Conservation (phyloP, 345 rosid species). For the Euphorbia tirucalli region DNA sequence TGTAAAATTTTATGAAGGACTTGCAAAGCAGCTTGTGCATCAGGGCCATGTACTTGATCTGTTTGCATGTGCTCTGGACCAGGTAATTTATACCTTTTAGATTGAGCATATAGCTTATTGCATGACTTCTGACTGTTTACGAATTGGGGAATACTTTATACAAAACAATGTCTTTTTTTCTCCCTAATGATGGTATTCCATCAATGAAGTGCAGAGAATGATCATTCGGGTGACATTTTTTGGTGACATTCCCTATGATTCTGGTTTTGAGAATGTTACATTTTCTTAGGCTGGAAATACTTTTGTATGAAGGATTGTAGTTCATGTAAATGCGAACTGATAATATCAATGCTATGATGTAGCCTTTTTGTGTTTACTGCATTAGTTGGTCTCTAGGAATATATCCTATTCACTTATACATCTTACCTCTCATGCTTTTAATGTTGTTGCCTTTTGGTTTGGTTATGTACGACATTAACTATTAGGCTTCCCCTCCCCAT, state of each 20-base stretch:
- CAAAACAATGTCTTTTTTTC: background rate
- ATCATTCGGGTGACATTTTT: background rate
- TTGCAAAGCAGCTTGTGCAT: slow-evolving; percentile 91
- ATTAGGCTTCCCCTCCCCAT: background rate
- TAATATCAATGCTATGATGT: background rate
- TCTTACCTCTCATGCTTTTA: background rate
- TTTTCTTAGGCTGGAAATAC: background rate
- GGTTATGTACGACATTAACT: background rate
- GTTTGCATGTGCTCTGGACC: slow-evolving; percentile 94
- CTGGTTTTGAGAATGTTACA: background rate
- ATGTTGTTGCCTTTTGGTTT: background rate
- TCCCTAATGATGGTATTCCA: background rate
- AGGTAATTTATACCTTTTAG: slow-evolving; percentile 38
- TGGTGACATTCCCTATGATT: background rate
- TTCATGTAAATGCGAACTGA: background rate
- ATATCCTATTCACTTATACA: background rate
- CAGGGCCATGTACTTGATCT: slow-evolving; percentile 98
- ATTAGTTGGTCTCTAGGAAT: background rate
- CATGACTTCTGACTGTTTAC: background rate
- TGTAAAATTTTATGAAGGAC: slow-evolving; percentile 68
- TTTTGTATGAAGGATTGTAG: background rate
- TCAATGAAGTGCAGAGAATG: background rate
- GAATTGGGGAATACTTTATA: background rate
- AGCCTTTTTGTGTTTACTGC: background rate
- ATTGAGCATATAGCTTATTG: background rate